Base-by-base conservation (phyloP, 1,284 basidiomycete species). In the Microbotryum silenes-acaulis region DNA sequence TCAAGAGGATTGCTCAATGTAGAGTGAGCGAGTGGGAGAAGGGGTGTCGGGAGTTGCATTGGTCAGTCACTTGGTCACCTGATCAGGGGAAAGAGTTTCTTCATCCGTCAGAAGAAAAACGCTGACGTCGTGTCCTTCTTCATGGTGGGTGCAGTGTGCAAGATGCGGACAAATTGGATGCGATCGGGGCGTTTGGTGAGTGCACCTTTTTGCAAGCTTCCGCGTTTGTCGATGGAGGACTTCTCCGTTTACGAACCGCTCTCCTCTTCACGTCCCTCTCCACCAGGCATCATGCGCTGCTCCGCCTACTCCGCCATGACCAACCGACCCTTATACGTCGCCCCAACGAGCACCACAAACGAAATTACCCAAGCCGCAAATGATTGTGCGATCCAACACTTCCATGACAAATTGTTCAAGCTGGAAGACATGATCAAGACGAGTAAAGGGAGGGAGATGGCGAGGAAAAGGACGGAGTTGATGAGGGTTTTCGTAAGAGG, bases 101-200 rank as follows among this genome's bases (percentile, higher is more conserved):
- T 23, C 2, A 4, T 2, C 48, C 16, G 10, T 49, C 48, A n/a
- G 3, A 20, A 37, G 21, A 10, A 10, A 2, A 23, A 44, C 44
- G 23, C 53, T 52, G 25, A 53, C 21, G n/a, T 42, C 5, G 51
- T 16, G 9, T 27, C 9, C 21, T 23, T 5, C 33, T 16, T 50
- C 20, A 25, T 27, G n/a, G 37, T 4, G 9, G 5, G n/a, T 27
- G 29, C 56, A 69, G 68, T 64, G 90, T 94, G 0, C 91, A 93
- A 74, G 92, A 97, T 74, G 91, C 91, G 0, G 92, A 96, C 73
- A 80, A 91, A 50, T 76, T 97, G 18, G 92, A 97, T 74, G 89
- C 90, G 1, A 91, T 97, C 53, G 92, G 92, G 2, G 88, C 87
- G 6, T 87, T 94, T 64, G 91, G 90, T 89, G 65, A 49, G 80